Evolutionary conservation across 139 green algal species (phyloP).

Genomic region (Micractinium sp.): DNA sequence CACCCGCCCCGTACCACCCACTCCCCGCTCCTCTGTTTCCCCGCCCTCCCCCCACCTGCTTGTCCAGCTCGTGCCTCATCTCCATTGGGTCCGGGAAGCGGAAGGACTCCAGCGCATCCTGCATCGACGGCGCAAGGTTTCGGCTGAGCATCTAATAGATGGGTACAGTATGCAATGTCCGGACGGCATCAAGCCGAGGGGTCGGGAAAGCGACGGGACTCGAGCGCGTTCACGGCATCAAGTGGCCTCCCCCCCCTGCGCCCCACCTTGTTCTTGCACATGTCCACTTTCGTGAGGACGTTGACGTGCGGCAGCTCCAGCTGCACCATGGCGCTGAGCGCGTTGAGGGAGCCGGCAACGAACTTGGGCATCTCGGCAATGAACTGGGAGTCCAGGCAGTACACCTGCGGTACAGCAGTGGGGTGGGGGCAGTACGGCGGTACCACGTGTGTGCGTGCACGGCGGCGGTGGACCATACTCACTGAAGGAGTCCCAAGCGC

Average conservation of each 20-base stretch:
- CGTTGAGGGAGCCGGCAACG: conserved; percentile 79
- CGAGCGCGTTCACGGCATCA: conserved; percentile 63
- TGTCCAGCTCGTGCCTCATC: conserved; percentile 64
- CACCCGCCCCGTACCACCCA: neutral
- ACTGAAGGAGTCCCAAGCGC: neutral
- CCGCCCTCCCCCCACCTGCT: conserved; percentile 11
- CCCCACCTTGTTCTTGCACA: conserved; percentile 74
- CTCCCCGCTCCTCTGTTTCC: neutral
- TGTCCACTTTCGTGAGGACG: conserved; percentile 97
- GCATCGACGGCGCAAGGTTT: too few species aligned
- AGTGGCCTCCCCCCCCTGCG: neutral
- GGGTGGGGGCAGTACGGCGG: neutral
- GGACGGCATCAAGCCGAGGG: too few species aligned
- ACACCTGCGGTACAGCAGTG: conserved; percentile 66
- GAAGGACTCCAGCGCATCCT: conserved; percentile 76
- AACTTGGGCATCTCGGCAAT: conserved; percentile 86
- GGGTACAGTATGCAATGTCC: too few species aligned
- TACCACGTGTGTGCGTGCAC: neutral
- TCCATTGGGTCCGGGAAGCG: conserved; percentile 74
- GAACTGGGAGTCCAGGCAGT: conserved; percentile 95
- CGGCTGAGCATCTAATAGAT: too few species aligned
- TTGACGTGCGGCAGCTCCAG: conserved; percentile 98
- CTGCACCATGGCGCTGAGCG: conserved; percentile 93
- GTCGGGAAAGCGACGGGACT: conserved; percentile 85
- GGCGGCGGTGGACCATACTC: neutral